Conservation (phyloP, 2,329 filamentous ascomycete species). For the Diaporthe australafricana region DNA sequence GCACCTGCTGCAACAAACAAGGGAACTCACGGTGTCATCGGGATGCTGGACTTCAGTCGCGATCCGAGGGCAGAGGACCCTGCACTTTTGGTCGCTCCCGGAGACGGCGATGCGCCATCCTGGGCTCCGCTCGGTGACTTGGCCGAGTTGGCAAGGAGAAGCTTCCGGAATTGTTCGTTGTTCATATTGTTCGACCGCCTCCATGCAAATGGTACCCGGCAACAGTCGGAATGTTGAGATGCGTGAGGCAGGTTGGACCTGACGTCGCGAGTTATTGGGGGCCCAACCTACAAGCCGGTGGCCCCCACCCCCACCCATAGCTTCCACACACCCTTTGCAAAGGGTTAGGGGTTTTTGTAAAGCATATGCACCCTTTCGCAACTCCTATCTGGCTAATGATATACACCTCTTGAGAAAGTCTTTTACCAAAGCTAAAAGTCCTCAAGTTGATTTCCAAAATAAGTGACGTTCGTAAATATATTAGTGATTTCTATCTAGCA, state of each 20-base stretch:
- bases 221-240: neutral
- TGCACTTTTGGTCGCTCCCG: conserved; percentile 43
- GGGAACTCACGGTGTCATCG: conserved; percentile 87
- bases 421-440: too few species aligned
- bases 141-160: conserved; percentile 68
- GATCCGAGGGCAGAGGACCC: conserved; percentile 73
- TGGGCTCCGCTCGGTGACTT: conserved; percentile 52
- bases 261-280: neutral
- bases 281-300: neutral
- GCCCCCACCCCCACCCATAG: neutral
- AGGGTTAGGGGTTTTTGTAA: neutral
- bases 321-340: neutral
- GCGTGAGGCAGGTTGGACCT: neutral
- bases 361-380: too few species aligned
- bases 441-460: too few species aligned
- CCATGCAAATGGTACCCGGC: neutral
- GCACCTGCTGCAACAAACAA: neutral
- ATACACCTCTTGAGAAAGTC: too few species aligned
- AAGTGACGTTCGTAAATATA: too few species aligned
- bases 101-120: conserved; percentile 58
- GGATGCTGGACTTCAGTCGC: conserved; percentile 82
- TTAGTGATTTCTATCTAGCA: neutral
- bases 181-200: conserved; percentile 74
- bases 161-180: conserved; percentile 91
- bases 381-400: too few species aligned